phyloP scores from a whole-genome alignment of 106 monocot genomes.

The Xerophyta viscosa region DNA sequence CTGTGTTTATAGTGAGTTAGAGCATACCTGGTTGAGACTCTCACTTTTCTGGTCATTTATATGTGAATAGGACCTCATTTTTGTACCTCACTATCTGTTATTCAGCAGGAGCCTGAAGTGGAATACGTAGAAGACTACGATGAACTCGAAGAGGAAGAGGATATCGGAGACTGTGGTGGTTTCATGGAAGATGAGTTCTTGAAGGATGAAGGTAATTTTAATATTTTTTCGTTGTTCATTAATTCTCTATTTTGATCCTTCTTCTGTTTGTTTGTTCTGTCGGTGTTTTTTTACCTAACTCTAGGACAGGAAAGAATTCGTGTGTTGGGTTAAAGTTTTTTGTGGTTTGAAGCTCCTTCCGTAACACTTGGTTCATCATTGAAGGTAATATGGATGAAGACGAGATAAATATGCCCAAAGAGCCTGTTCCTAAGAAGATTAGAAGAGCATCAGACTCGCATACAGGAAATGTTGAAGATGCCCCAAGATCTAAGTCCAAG shows the following conservation, averaged over 20 bases:
- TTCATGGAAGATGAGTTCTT: conserved; percentile 21
- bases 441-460: conserved; percentile 14
- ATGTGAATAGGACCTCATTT: not conserved
- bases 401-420: conserved; percentile 11
- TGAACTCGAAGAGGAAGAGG: conserved; percentile 73
- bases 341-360: not conserved
- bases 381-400: conserved; percentile 22
- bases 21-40: too few species aligned
- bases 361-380: not conserved
- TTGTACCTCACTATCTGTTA: not conserved
- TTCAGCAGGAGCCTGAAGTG: conserved; percentile 57
- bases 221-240: too few species aligned
- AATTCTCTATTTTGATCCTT: too few species aligned
- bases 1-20: too few species aligned
- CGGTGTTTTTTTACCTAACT: not conserved
- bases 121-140: conserved; percentile 87
- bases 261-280: not conserved
- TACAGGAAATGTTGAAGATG: conserved; percentile 12
- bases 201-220: conserved; percentile 25
- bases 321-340: not conserved
- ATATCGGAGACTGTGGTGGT: conserved; percentile 78
- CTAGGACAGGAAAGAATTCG: not conserved
- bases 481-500: conserved; percentile 15
- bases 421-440: conserved; percentile 17
- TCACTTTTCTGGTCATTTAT: too few species aligned